phyloP scores from a whole-genome alignment of 768 basidiomycete species.

The Termitomyces sp. region DNA sequence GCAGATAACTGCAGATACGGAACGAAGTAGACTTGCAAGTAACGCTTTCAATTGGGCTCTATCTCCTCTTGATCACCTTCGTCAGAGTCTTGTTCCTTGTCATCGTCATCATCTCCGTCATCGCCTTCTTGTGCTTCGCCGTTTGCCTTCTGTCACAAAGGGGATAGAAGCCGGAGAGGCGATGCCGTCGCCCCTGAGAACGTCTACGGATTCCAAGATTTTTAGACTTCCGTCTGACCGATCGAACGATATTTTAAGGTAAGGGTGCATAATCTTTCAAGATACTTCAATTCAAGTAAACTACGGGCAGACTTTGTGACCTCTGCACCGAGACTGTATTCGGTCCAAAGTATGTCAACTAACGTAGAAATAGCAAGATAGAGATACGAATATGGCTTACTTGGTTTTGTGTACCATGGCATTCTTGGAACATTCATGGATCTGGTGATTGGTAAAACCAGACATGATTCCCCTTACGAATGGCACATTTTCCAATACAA shows the following conservation, averaged over 20 bases:
- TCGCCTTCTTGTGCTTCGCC: not conserved
- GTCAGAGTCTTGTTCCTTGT: not conserved
- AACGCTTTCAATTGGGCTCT: not conserved
- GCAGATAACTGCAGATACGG: not conserved
- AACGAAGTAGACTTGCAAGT: not conserved
- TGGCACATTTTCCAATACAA: not conserved
- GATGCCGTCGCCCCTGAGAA: conserved; percentile 9
- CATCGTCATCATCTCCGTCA: not conserved
- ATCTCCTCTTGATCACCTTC: not conserved
- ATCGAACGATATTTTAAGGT: conserved; percentile 17
- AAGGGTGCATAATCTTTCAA: not conserved
- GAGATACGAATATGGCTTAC: not conserved
- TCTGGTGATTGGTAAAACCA: not conserved
- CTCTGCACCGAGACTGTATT: conserved; percentile 2
- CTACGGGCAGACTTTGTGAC: not conserved
- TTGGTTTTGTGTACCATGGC: conserved; percentile 4
- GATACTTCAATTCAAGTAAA: not conserved
- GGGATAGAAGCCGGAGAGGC: not conserved
- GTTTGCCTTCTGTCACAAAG: conserved; percentile 1
- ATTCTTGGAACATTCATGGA: conserved; percentile 9
- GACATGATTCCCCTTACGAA: not conserved
- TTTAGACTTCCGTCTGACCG: conserved; percentile 6
- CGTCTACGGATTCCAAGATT: conserved; percentile 1
- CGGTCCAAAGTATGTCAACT: not conserved
- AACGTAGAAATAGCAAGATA: no score